Evolutionary conservation across 2,329 filamentous ascomycete species (phyloP), one percentile per base, ranked within the genome.

Genomic region (Alternaria metachromatica): DNA sequence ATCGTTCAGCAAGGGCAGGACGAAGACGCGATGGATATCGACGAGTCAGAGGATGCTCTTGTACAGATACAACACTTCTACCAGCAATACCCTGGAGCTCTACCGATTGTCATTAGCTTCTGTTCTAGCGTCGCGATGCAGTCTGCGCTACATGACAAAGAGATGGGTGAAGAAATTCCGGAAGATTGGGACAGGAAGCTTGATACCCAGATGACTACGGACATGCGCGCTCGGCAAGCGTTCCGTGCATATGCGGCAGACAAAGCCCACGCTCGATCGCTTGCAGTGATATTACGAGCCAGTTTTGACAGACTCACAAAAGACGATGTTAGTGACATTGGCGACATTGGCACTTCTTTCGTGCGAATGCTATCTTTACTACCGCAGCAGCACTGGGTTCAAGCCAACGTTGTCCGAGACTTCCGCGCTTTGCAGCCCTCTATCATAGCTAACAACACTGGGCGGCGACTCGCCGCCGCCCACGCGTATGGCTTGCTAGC

Each of bases 171-270:
- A 23, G 85, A 87, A 10, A 78, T 93, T 23, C 91, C 95, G 69
- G 89, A 91, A 49, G 92, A 95, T 66, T 98, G 96, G 96, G 91
- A 94, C 76, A 86, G 90, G 49, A 90, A 91, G 69, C 84, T 98
- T 3, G 91, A 94, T 69, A 87, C 89, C 2, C 85, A 91, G 7
- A 84, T 96, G 28, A 86, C 89, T 44, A 92, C 90, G 6, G 91
- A 95, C 72, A 85, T 90, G 62, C 82, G 85, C 49, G 88, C 88
- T 11, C 86, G 92, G 44, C 79, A 85, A 25, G 84, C 85, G 6
- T 84, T 94, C 59, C 86, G 85, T 58, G 73, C 75, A 1, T 88
- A 90, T 65, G 71, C 79, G 7, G 66, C 74, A 20, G 65, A 72
- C 20, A 71, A 77, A 33, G 65, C 76, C 26, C 79, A 80, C 67